Base-by-base conservation (phyloP, 305 asterid genomes). In the Petunia hybrid region DNA sequence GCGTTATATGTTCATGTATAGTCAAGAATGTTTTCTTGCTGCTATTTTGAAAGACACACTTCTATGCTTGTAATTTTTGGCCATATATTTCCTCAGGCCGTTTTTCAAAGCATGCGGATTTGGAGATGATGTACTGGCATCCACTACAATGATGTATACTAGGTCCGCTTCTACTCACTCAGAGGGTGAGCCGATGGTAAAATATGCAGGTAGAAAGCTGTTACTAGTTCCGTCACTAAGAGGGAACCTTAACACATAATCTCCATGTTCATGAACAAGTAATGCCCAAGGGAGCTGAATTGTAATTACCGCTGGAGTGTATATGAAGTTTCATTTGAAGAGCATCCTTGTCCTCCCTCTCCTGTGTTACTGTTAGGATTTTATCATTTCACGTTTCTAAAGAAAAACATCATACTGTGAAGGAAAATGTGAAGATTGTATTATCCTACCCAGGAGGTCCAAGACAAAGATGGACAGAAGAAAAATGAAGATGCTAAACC, bases 81-180 rank as follows among this genome's bases (percentile, higher is more conserved):
- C 6, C 74, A 6, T 57, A 63, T 69, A 35, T 60, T 77, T 53
- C 77, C 60, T 76, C 91, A 94, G 99, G 90, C 81, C 40, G 3
- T 91, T 95, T 80, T 91, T 91, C 16, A 79, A 78, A 80, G 93
- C 89, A 31, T 95, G 98, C 73, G 99, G 97, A 81, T 95, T 94
- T 76, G 98, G 92, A 76, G 92, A 90, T 9, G 97, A 94, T 84
- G 81, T 83, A 77, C 85, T 91, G 12, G 91, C 84, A 85, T 91
- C 98, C 82, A 94, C 93, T 4, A 92, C 98, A 36, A 95, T 95
- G 99, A 90, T 91, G 94, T 92, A 92, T 85, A 63, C 93, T 1
- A 81, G 87, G 67, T 82, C 89, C 7, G 22, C 83, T 67, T 78
- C 90, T 31, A 78, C 76, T 61, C n/a, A 41, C 77, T 78, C 87